A percentile compares a stretch with the other conserved stretches of the same genome.
Evolutionary conservation across 192 early-diverging fungal species (phyloP).

Genomic region (Coemansia guatemalensis): DNA sequence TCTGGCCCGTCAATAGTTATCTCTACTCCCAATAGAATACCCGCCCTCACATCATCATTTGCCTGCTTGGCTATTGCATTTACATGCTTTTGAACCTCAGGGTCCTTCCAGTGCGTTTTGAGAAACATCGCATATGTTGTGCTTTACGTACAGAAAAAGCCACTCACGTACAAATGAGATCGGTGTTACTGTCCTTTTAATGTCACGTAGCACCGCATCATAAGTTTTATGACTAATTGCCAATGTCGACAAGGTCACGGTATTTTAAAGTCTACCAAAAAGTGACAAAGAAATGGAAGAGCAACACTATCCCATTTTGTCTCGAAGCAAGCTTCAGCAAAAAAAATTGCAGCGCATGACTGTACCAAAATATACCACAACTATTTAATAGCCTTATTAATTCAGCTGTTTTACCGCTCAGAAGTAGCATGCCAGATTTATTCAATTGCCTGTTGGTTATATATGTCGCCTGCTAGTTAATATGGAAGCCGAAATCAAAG

Average conservation of each 20-base stretch:
- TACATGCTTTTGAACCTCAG: constrained; percentile 48
- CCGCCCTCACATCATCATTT: constrained; percentile 21
- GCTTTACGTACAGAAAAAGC: constrained; percentile 85
- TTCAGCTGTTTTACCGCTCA: neutral
- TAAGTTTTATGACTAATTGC: constrained; percentile 8
- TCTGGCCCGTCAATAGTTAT: constrained; percentile 17
- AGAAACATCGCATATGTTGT: constrained; percentile 68
- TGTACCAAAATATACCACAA: neutral
- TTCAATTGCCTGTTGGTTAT: neutral
- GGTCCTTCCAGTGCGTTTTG: constrained; percentile 54
- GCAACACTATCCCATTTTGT: neutral
- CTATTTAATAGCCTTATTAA: neutral
- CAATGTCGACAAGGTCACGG: neutral
- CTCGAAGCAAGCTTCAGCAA: neutral
- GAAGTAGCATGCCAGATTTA: neutral
- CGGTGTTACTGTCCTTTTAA: constrained; percentile 95
- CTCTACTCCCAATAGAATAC: constrained; percentile 5
- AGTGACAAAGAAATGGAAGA: constrained; percentile 2
- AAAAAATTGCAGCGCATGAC: neutral
- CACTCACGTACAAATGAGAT: constrained; percentile 96
- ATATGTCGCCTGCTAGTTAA: neutral
- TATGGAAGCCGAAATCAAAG: constrained; percentile 42
- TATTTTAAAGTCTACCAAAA: no score
- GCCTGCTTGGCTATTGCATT: constrained; percentile 58
- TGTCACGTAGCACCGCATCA: constrained; percentile 69